A percentile compares a stretch with the other conserved stretches of the same genome.
Evolutionary conservation across 2,329 filamentous ascomycete genomes (phyloP).

Genomic region (Neofusicoccum laricinum): DNA sequence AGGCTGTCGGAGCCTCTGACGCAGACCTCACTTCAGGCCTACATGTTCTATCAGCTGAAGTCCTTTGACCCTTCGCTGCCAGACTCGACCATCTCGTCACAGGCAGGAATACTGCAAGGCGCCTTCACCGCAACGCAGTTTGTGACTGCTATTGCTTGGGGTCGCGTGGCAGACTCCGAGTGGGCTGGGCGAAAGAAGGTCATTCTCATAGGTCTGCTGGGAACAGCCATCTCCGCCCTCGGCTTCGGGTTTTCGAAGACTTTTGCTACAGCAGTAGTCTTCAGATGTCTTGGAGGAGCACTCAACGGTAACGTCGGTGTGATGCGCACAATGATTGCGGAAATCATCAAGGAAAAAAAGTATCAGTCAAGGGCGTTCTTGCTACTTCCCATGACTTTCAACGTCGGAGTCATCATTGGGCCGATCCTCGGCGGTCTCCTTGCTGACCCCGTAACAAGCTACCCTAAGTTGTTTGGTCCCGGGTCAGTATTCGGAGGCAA

Average conservation of each 20-base stretch:
- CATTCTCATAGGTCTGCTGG: constrained; percentile 71
- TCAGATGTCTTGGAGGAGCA: constrained; percentile 63
- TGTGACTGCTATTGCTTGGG: constrained; percentile 79
- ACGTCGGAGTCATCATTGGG: constrained; percentile 51
- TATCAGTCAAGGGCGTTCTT: constrained; percentile 57
- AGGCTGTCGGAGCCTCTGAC: constrained; percentile 79
- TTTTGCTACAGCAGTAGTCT: constrained; percentile 62
- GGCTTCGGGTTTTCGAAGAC: constrained; percentile 68
- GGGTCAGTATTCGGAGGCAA: constrained; percentile 56
- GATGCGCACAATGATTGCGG: constrained; percentile 71
- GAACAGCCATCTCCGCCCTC: constrained; percentile 63
- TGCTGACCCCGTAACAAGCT: constrained; percentile 62
- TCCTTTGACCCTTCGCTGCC: constrained; percentile 64
- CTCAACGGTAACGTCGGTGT: constrained; percentile 73
- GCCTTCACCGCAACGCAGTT: constrained; percentile 82
- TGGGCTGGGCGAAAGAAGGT: constrained; percentile 69
- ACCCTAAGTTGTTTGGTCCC: constrained; percentile 63
- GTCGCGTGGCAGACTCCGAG: constrained; percentile 64
- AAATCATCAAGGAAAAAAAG: constrained; percentile 69
- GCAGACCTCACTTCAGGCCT: constrained; percentile 61
- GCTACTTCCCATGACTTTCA: constrained; percentile 66
- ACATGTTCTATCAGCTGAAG: constrained; percentile 86
- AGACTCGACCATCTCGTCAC: constrained; percentile 66
- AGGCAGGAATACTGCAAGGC: constrained; percentile 74
- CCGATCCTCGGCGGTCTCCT: constrained; percentile 54